Base-by-base conservation (phyloP, 257 asterid genomes). In the Mentha longifolia region DNA sequence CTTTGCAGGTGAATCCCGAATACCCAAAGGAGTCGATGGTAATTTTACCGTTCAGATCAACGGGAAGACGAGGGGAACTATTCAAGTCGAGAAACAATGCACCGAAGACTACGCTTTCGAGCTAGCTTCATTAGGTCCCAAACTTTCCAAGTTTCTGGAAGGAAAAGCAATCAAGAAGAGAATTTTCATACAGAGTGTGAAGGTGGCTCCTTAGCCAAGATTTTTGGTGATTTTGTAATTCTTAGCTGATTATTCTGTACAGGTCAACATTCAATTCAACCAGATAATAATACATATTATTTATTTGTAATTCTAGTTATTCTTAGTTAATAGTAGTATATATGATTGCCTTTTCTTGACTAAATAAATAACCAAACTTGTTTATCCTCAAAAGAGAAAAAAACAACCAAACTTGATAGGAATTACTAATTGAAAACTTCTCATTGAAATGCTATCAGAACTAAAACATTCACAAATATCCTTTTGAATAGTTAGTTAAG, bases 11-110 rank as follows among this genome's bases (percentile, higher is more conserved):
- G 37, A 84, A 87, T 84, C 87, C 91, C 13, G 90, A 75, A 46
- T 94, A 89, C 88, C 72, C 89, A 64, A 85, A 85, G 78, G 98
- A 89, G 78, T 81, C 94, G 6, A 79, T 76, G 1, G 77, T 89
- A 31, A 85, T 85, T 67, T 81, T 95, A 54, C 97, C 99, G 95
- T 92, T 68, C 99, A 92, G 84, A 84, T 95, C 71, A 95, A 95
- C 2, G 99, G 99, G 70, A 95, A 95, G 87, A 95, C 97, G 13
- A 83, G 98, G 79, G 96, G 99, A 61, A 92, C 98, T 55, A 74
- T 95, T 80, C 87, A 89, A 77, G 94, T 92, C 1, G 89, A 92
- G 60, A 87, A 88, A 78, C 70, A 88, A 52, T 95, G 97, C 78
- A 77, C 87, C 0, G 98, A 91, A 83, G 98, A 90, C 47, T 93